phyloP scores from a whole-genome alignment of 2,329 filamentous ascomycete species.

The Polychaeton citri region DNA sequence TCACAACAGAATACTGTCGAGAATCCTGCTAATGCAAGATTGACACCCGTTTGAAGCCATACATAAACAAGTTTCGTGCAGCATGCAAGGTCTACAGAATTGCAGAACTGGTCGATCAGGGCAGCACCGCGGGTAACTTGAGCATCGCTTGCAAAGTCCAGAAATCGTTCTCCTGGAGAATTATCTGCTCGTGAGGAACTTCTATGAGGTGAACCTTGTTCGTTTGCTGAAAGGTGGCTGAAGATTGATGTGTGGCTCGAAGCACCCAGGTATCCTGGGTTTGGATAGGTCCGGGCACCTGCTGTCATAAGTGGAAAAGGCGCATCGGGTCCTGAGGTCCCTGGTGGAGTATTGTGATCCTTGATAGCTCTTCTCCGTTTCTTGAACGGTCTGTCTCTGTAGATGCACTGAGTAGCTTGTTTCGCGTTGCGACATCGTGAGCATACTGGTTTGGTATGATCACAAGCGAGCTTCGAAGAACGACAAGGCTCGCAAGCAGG shows the following conservation, averaged over 20 bases:
- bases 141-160: conserved; percentile 8
- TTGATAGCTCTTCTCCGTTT: no score
- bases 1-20: conserved; percentile 12
- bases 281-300: conserved; percentile 14
- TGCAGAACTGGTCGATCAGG: conserved; percentile 8
- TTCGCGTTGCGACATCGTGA: conserved; percentile 12
- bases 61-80: conserved; percentile 11
- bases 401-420: conserved; percentile 11
- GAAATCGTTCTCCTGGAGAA: conserved; percentile 1
- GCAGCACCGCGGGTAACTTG: conserved; percentile 9
- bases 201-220: no score
- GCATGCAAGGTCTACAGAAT: conserved; percentile 5
- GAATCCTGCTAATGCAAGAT: conserved; percentile 14
- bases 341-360: conserved; percentile 4
- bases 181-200: conserved; percentile 1
- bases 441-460: conserved; percentile 16
- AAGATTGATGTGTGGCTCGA: conserved; percentile 22
- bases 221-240: conserved; percentile 16
- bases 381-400: conserved; percentile 18
- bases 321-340: conserved; percentile 2
- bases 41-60: conserved; percentile 15
- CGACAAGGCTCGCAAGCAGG: conserved; percentile 19
- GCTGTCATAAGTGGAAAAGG: conserved; percentile 4
- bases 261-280: conserved; percentile 20
- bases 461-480: conserved; percentile 17